Conservation (phyloP, 2,329 filamentous ascomycete genomes). For the Pestalotiopsis sp. region DNA sequence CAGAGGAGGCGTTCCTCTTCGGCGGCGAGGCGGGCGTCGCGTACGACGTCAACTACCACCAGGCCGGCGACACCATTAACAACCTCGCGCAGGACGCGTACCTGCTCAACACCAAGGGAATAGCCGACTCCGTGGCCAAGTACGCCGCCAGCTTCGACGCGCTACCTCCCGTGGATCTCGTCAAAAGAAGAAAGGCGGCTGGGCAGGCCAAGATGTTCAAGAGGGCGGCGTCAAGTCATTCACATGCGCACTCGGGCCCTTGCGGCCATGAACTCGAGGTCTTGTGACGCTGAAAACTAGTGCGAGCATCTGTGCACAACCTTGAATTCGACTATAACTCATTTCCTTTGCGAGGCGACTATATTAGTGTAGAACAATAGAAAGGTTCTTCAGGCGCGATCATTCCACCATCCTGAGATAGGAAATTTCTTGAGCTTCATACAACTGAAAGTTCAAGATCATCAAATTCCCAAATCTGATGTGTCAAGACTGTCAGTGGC, state of each 20-base stretch:
- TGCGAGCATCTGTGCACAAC: background rate
- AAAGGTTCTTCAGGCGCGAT: too few species aligned
- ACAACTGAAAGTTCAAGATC: too few species aligned
- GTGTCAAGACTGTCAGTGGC: too few species aligned
- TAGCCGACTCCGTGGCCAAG: conserved; percentile 19
- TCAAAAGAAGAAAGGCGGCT: conserved; percentile 13
- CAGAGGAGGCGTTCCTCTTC: conserved; percentile 54
- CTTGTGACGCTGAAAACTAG: background rate
- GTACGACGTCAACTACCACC: conserved; percentile 35
- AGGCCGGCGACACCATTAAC: conserved; percentile 35
- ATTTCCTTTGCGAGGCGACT: too few species aligned
- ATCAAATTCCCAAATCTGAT: too few species aligned
- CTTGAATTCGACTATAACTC: background rate
- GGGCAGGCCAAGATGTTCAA: conserved; percentile 8
- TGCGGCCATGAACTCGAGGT: conserved; percentile 7
- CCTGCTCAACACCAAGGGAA: conserved; percentile 30
- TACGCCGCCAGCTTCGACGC: conserved; percentile 12
- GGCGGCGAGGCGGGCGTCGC: conserved; percentile 51
- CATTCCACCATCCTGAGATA: too few species aligned
- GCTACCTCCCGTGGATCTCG: conserved; percentile 10
- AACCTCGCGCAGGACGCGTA: conserved; percentile 34
- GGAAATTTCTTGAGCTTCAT: too few species aligned
- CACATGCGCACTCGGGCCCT: conserved; percentile 10
- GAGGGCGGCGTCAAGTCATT: background rate
- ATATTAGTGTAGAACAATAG: too few species aligned